Evolutionary conservation across 2,329 filamentous ascomycete genomes (phyloP).

Genomic region (Xylariaceae sp.): DNA sequence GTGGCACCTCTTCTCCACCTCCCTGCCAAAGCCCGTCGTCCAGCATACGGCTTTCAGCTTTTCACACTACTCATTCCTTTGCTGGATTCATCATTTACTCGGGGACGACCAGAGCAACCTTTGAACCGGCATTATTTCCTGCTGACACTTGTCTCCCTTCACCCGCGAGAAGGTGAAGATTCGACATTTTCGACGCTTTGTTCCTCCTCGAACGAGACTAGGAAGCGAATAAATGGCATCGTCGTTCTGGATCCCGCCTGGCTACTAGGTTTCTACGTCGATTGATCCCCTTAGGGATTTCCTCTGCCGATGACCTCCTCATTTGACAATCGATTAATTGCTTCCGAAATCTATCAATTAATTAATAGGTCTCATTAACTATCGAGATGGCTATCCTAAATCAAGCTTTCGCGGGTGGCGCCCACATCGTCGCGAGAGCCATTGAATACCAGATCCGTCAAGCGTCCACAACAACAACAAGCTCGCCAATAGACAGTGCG

Average conservation of each 20-base stretch:
- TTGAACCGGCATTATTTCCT: neutral
- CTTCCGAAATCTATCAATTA: conserved; percentile 5
- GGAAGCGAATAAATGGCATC: conserved; percentile 29
- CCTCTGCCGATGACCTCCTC: conserved; percentile 20
- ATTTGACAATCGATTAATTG: conserved; percentile 19
- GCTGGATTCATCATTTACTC: neutral
- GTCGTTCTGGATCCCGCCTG: conserved; percentile 10
- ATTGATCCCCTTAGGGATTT: conserved; percentile 15
- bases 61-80: neutral
- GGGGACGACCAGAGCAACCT: neutral
- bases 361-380: neutral
- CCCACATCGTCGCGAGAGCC: conserved; percentile 41
- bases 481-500: conserved; percentile 10
- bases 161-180: neutral
- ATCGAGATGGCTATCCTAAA: conserved; percentile 42
- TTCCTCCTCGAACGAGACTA: conserved; percentile 9
- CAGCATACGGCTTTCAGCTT: neutral
- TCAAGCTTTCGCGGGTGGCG: conserved; percentile 41
- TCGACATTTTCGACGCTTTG: neutral
- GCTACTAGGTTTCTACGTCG: conserved; percentile 18
- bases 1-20: neutral
- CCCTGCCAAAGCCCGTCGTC: neutral
- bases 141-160: conserved; percentile 1
- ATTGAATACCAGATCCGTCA: conserved; percentile 35
- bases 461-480: conserved; percentile 7